phyloP scores from a whole-genome alignment of 2,329 filamentous ascomycete species.

The Ophiostoma ips region DNA sequence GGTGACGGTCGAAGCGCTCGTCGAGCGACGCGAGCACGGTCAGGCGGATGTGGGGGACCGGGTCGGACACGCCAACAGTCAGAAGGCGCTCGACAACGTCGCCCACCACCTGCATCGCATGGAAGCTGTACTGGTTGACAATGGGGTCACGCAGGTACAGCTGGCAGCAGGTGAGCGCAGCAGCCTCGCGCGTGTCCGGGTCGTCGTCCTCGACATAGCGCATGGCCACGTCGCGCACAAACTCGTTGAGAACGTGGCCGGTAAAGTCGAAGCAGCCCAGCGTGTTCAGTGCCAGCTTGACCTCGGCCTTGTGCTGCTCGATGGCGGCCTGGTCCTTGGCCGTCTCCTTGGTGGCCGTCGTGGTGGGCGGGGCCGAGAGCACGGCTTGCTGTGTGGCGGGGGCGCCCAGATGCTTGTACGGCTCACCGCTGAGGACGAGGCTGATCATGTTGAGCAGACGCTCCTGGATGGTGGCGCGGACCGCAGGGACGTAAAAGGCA shows the following conservation, averaged over 20 bases:
- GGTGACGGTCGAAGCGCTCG: constrained; percentile 83
- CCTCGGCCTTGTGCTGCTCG: constrained; percentile 68
- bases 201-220: constrained; percentile 97
- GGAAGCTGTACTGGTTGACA: constrained; percentile 92
- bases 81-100: constrained; percentile 96
- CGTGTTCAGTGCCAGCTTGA: constrained; percentile 86
- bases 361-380: constrained; percentile 2
- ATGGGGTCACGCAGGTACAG: constrained; percentile 95
- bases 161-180: constrained; percentile 93
- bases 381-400: constrained; percentile 28
- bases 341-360: constrained; percentile 55
- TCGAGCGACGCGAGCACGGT: constrained; percentile 85
- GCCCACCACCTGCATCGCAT: constrained; percentile 91
- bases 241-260: constrained; percentile 89
- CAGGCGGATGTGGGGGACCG: constrained; percentile 73
- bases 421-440: constrained; percentile 79
- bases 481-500: constrained; percentile 95
- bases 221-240: constrained; percentile 94
- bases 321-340: constrained; percentile 72
- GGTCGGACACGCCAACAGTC: constrained; percentile 87
- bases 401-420: constrained; percentile 83
- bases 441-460: constrained; percentile 89
- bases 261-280: constrained; percentile 96
- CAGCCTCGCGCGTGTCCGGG: constrained; percentile 81
- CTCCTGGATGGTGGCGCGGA: constrained; percentile 86